Evolutionary conservation across 2,329 filamentous ascomycete species (phyloP).

Genomic region (Orbilia quercus): DNA sequence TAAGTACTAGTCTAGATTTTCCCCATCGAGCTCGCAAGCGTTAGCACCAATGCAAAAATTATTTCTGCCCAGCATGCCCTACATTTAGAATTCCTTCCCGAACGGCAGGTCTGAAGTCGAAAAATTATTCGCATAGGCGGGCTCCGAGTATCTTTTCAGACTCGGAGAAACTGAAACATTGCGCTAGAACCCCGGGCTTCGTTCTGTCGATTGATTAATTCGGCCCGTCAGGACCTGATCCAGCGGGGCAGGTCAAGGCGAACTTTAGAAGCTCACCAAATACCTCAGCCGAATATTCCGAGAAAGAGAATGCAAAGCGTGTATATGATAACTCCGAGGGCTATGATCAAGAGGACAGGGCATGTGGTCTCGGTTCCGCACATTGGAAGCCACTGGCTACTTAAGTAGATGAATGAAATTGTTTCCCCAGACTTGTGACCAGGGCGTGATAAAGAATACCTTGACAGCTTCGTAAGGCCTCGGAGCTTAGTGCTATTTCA

Average conservation of each 20-base stretch:
- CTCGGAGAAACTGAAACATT: neutral
- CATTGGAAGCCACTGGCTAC: neutral
- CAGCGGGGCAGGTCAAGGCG: conserved; percentile 16
- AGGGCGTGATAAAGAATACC: neutral
- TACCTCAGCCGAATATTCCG: neutral
- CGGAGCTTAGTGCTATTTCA: neutral
- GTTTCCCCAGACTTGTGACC: no score
- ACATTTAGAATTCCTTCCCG: conserved; percentile 1
- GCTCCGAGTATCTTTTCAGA: neutral
- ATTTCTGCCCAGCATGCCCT: neutral
- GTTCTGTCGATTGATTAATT: neutral
- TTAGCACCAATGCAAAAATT: neutral
- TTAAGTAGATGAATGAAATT: no score
- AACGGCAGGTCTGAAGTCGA: conserved; percentile 4
- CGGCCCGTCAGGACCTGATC: neutral
- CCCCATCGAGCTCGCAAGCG: no score
- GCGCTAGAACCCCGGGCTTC: neutral
- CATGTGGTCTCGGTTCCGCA: neutral
- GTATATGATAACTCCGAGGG: neutral
- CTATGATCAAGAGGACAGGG: no score
- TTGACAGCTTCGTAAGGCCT: neutral
- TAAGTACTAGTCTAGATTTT: no score
- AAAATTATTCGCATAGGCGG: neutral
- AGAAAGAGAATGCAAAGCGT: neutral
- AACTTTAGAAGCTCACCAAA: conserved; percentile 19